phyloP scores from a whole-genome alignment of 1,284 basidiomycete species.

The Leccinum pallidistipes region DNA sequence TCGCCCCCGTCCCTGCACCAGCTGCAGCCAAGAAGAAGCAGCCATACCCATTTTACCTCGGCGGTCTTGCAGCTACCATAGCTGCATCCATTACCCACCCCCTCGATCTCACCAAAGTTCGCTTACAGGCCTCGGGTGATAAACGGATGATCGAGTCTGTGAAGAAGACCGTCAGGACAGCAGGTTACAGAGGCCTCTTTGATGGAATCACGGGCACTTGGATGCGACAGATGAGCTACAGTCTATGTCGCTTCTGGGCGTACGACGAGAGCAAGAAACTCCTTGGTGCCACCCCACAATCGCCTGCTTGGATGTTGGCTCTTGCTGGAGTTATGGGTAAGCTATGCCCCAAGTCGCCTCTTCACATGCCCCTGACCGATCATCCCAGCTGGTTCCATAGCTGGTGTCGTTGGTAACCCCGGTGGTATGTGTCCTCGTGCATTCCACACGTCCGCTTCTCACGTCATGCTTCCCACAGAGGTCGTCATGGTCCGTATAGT shows the following conservation, averaged over 20 bases:
- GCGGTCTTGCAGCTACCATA: constrained; percentile 39
- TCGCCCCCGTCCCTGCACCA: neutral
- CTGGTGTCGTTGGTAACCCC: constrained; percentile 86
- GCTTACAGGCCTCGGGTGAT: constrained; percentile 84
- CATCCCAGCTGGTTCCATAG: constrained; percentile 76
- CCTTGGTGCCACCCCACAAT: constrained; percentile 52
- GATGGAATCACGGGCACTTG: constrained; percentile 90
- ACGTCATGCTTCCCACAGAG: constrained; percentile 43
- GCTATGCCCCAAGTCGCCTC: constrained; percentile 27
- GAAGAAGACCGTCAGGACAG: constrained; percentile 73
- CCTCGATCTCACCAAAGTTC: constrained; percentile 85
- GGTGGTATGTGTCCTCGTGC: constrained; percentile 51
- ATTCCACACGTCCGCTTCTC: neutral
- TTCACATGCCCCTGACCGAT: constrained; percentile 36
- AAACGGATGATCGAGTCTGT: constrained; percentile 83
- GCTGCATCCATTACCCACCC: constrained; percentile 48
- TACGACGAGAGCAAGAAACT: constrained; percentile 90
- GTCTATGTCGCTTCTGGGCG: constrained; percentile 89
- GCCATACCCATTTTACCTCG: constrained; percentile 53
- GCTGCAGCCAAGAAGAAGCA: constrained; percentile 35
- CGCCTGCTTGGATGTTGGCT: constrained; percentile 72
- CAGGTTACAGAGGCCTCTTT: constrained; percentile 75
- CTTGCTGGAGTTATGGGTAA: constrained; percentile 79
- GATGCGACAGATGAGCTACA: constrained; percentile 93
- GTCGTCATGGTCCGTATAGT: constrained; percentile 67